These are phyloP conservation scores for Phytophthora melonis DNA, from an alignment of 352 stramenopile species.

Conservation along the genomic window DNA sequence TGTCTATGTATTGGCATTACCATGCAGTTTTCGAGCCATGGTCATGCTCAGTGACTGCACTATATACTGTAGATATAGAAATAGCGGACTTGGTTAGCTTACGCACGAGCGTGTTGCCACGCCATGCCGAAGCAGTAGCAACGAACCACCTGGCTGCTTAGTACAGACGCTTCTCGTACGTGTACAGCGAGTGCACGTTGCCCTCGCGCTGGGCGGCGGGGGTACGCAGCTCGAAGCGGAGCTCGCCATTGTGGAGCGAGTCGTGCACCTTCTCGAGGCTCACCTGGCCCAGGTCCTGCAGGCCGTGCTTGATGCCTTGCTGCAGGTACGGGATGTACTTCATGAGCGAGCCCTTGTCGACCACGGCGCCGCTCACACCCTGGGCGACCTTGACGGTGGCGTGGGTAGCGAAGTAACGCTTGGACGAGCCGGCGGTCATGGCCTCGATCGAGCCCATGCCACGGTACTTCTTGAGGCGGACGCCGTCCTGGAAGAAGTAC, in stretches of 20 bases:
- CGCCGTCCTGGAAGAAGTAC: constrained; percentile 99
- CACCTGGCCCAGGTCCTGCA: constrained; percentile 98
- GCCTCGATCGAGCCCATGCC: constrained; percentile 99
- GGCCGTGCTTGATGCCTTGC: constrained; percentile 98
- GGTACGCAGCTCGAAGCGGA: constrained; percentile 98
- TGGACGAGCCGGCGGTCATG: constrained; percentile 97
- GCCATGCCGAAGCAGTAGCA: constrained; percentile 26
- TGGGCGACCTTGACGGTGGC: constrained; percentile 98
- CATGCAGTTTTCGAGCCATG: constrained; percentile 49
- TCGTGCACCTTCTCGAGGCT: constrained; percentile 91
- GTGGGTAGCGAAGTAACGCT: constrained; percentile 92
- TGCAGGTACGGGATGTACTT: constrained; percentile 99
- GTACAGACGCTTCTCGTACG: constrained; percentile 95
- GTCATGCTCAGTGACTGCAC: constrained; percentile 51
- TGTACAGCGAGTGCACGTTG: constrained; percentile 98
- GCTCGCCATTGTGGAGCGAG: constrained; percentile 79
- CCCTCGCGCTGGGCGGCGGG: constrained; percentile 99
- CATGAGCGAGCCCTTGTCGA: constrained; percentile 99
- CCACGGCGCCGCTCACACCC: constrained; percentile 98
- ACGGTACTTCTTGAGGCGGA: constrained; percentile 99
- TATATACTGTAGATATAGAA: constrained; percentile 56
- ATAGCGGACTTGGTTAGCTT: constrained; percentile 33
- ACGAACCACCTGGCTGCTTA: constrained; percentile 39
- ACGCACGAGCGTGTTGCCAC: constrained; percentile 10
- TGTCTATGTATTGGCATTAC: constrained; percentile 50